phyloP scores from a whole-genome alignment of 2,329 filamentous ascomycete species.

The Ciborinia camelliae region DNA sequence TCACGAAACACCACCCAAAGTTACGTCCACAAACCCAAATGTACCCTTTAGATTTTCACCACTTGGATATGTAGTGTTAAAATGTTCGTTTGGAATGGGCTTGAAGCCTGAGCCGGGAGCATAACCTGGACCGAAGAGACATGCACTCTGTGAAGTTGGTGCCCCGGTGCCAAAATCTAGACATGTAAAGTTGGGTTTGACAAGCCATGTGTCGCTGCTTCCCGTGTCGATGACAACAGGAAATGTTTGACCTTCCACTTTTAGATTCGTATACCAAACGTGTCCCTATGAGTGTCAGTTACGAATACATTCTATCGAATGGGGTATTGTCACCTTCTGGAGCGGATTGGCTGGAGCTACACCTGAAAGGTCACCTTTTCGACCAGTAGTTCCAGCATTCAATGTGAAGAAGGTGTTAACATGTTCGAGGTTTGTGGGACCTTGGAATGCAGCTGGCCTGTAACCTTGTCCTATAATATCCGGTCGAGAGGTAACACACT shows the following conservation, averaged over 20 bases:
- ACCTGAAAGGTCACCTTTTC: neutral
- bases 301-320: neutral
- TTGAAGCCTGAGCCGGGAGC: constrained; percentile 37
- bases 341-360: neutral
- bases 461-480: neutral
- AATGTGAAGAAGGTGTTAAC: neutral
- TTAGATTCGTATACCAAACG: constrained; percentile 14
- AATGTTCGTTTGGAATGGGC: constrained; percentile 41
- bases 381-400: neutral
- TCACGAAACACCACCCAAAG: constrained; percentile 45
- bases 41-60: constrained; percentile 42
- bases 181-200: constrained; percentile 38
- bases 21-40: constrained; percentile 40
- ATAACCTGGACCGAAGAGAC: constrained; percentile 24
- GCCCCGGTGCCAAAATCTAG: constrained; percentile 30
- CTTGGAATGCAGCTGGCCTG: constrained; percentile 1
- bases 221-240: constrained; percentile 44
- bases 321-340: neutral
- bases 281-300: constrained; percentile 7
- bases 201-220: constrained; percentile 47
- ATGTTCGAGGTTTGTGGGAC: neutral
- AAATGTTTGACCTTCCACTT: constrained; percentile 16
- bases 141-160: constrained; percentile 14
- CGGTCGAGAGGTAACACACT: neutral
- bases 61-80: constrained; percentile 45